These are phyloP conservation scores for Suillus hirtellus DNA, from an alignment of 768 basidiomycete species.

Conservation along the genomic window DNA sequence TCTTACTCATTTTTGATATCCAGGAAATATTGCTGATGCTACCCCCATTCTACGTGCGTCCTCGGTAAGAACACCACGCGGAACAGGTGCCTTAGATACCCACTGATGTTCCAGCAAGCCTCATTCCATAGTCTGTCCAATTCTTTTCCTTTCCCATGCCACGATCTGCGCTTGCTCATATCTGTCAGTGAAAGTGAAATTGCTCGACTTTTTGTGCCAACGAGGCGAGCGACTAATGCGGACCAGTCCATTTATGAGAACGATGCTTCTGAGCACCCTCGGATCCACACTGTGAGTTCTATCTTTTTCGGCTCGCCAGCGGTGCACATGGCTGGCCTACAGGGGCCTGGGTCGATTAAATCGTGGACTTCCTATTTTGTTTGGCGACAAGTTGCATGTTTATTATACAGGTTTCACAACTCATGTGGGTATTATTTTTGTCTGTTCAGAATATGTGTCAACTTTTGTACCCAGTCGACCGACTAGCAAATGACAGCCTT, in stretches of 20 bases:
- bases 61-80: not conserved
- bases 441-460: not conserved
- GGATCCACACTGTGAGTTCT: not conserved
- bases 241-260: not conserved
- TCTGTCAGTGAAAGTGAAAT: not conserved
- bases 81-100: slow-evolving; percentile 6
- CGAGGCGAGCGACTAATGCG: not conserved
- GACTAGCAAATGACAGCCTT: not conserved
- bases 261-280: not conserved
- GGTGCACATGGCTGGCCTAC: not conserved
- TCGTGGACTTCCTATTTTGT: not conserved
- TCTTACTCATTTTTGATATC: not conserved
- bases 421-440: not conserved
- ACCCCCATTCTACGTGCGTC: not conserved
- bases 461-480: not conserved
- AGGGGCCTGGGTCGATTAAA: not conserved
- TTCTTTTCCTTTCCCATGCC: not conserved
- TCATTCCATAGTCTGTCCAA: not conserved
- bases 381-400: not conserved
- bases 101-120: slow-evolving; percentile 1
- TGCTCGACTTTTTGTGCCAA: not conserved
- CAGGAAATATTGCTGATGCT: not conserved
- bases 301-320: not conserved
- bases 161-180: slow-evolving; percentile 4
- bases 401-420: not conserved